Percentiles rank a stretch among this genome's conserved stretches.
phyloP scores from a whole-genome alignment of 2,329 filamentous ascomycete genomes.

The Dactylellina drechsleri region DNA sequence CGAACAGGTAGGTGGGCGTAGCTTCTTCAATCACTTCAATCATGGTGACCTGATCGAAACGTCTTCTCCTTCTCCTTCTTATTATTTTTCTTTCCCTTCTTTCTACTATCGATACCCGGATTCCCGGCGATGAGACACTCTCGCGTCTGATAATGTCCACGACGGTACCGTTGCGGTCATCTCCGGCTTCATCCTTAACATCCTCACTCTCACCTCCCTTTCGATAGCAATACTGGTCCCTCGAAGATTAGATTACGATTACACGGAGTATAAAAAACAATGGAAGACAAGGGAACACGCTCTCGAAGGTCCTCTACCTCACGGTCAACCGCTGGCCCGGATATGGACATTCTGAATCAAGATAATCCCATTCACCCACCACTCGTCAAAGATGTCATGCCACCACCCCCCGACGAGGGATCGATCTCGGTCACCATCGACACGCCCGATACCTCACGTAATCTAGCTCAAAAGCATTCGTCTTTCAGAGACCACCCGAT shows the following conservation, averaged over 20 bases:
- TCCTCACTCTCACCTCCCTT: neutral
- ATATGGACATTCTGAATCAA: constrained; percentile 79
- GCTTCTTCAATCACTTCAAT: constrained; percentile 22
- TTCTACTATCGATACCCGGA: constrained; percentile 5
- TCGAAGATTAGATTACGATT: neutral
- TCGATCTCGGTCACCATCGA: constrained; percentile 24
- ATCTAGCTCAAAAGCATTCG: constrained; percentile 32
- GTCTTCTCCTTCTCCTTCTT: constrained; percentile 9
- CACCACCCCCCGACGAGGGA: constrained; percentile 61
- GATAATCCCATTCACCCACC: constrained; percentile 76
- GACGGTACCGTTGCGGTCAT: constrained; percentile 26
- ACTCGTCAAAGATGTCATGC: constrained; percentile 52
- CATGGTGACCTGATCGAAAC: neutral
- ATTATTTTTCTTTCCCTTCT: constrained; percentile 1
- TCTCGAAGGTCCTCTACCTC: constrained; percentile 54
- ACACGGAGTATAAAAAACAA: constrained; percentile 17
- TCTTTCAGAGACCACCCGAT: constrained; percentile 67
- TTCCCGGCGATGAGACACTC: neutral
- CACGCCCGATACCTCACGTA: constrained; percentile 20
- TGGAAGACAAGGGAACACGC: constrained; percentile 12
- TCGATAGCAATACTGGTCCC: neutral
- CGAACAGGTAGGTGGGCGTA: constrained; percentile 31
- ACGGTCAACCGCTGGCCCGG: constrained; percentile 71
- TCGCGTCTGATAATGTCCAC: constrained; percentile 39
- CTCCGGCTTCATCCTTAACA: constrained; percentile 30